A percentile compares a stretch with the other conserved stretches of the same genome.
These are phyloP conservation scores for Furcasterigmium furcatum DNA, from an alignment of 2,329 filamentous ascomycete genomes.

Conservation along the genomic window DNA sequence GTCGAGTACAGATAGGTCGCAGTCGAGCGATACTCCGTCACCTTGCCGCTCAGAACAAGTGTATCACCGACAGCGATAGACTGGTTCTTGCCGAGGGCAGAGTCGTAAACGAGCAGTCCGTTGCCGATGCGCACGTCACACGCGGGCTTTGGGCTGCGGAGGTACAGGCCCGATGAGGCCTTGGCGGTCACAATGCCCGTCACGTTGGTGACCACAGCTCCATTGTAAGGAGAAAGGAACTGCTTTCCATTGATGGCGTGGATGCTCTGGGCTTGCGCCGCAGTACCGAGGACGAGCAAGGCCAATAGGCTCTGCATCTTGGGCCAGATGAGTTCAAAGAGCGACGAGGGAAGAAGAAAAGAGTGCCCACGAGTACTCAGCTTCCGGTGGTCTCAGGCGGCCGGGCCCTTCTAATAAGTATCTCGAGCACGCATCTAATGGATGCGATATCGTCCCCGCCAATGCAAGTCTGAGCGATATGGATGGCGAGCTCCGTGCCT, in stretches of 20 bases:
- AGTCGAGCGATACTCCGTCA: slow-evolving; percentile 45
- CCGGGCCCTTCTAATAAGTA: too few relatives aligned
- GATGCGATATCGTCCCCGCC: too few relatives aligned
- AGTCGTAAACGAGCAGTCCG: slow-evolving; percentile 62
- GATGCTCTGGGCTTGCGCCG: slow-evolving; percentile 44
- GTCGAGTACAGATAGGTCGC: slow-evolving; percentile 66
- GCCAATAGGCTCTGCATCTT: too few relatives aligned
- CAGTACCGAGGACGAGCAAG: too few relatives aligned
- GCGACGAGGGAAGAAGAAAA: too few relatives aligned
- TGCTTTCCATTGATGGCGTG: slow-evolving; percentile 63
- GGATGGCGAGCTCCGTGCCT: too few relatives aligned
- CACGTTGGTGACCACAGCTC: slow-evolving; percentile 54
- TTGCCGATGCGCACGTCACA: slow-evolving; percentile 56
- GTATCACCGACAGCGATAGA: slow-evolving; percentile 61
- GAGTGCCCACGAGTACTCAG: too few relatives aligned
- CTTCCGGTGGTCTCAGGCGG: too few relatives aligned
- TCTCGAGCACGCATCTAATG: too few relatives aligned
- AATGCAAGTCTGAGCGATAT: too few relatives aligned
- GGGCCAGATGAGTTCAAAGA: too few relatives aligned
- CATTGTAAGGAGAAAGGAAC: slow-evolving; percentile 60
- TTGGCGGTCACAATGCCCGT: slow-evolving; percentile 64
- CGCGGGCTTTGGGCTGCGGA: slow-evolving; percentile 57
- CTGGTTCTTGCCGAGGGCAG: slow-evolving; percentile 44
- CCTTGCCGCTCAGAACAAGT: slow-evolving; percentile 56
- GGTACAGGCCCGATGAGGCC: slow-evolving; percentile 58